phyloP scores from a whole-genome alignment of 257 asterid genomes.

The Avicennia marina region DNA sequence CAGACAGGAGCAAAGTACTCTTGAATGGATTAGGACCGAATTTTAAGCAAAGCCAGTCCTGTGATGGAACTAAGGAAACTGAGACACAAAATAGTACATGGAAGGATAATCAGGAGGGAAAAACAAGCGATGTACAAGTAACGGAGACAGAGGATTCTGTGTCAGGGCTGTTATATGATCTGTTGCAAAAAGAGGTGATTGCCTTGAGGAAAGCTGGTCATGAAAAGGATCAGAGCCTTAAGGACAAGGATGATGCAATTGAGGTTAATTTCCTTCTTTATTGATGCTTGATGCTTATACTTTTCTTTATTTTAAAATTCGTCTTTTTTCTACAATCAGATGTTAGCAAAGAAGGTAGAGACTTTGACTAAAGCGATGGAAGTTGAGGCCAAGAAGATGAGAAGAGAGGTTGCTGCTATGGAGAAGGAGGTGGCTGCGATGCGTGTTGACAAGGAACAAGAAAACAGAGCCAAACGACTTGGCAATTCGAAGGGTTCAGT shows the following conservation, averaged over 20 bases:
- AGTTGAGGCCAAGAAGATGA: slow-evolving; percentile 79
- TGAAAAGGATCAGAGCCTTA: slow-evolving; percentile 74
- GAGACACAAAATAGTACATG: slow-evolving; percentile 51
- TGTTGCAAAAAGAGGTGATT: slow-evolving; percentile 90
- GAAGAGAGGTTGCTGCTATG: slow-evolving; percentile 81
- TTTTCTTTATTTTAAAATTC: slow-evolving; percentile 17
- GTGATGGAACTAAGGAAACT: slow-evolving; percentile 80
- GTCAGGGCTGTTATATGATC: slow-evolving; percentile 72
- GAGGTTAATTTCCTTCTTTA: slow-evolving; percentile 52
- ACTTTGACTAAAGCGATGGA: slow-evolving; percentile 80
- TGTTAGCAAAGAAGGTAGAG: slow-evolving; percentile 85
- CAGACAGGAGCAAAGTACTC: slow-evolving; percentile 75
- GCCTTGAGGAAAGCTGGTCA: slow-evolving; percentile 65
- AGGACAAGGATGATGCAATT: slow-evolving; percentile 80
- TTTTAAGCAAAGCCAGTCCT: slow-evolving; percentile 86
- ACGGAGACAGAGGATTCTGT: slow-evolving; percentile 73
- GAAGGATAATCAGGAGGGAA: slow-evolving; percentile 67
- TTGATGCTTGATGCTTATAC: slow-evolving; percentile 6
- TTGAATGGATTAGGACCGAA: slow-evolving; percentile 84
- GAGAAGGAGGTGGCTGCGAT: slow-evolving; percentile 74
- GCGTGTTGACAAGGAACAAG: slow-evolving; percentile 68
- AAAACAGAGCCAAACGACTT: slow-evolving; percentile 59
- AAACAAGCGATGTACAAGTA: slow-evolving; percentile 46
- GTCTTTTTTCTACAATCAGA: slow-evolving; percentile 38
- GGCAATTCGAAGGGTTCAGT: slow-evolving; percentile 60